phyloP scores from a whole-genome alignment of 768 basidiomycete species.

The Agaricus blazei region DNA sequence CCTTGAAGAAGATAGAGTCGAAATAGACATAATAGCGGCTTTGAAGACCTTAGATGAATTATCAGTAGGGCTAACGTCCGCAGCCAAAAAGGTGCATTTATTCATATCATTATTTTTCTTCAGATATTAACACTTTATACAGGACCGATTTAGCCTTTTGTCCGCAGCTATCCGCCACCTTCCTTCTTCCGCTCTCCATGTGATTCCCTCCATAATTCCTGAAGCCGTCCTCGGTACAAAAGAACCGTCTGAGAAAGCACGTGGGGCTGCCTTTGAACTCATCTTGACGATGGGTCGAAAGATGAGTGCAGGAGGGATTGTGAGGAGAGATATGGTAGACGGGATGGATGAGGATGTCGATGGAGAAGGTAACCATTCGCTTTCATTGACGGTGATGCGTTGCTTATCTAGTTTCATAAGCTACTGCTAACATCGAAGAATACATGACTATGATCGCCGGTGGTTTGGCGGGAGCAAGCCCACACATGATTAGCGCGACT shows the following conservation, averaged over 20 bases:
- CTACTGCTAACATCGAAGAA: slow-evolving; percentile 77
- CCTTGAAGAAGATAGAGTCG: slow-evolving; percentile 57
- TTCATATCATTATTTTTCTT: background rate
- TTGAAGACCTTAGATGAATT: slow-evolving; percentile 63
- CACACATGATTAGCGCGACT: slow-evolving; percentile 98
- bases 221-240: slow-evolving; percentile 96
- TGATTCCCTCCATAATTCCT: slow-evolving; percentile 86
- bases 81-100: slow-evolving; percentile 76
- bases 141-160: slow-evolving; percentile 84
- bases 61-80: slow-evolving; percentile 61
- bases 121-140: slow-evolving; percentile 8
- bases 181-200: slow-evolving; percentile 66
- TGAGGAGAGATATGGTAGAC: slow-evolving; percentile 70
- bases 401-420: slow-evolving; percentile 21
- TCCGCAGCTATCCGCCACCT: slow-evolving; percentile 62
- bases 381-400: background rate
- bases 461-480: slow-evolving; percentile 86
- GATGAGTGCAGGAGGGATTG: slow-evolving; percentile 83
- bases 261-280: slow-evolving; percentile 85
- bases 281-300: slow-evolving; percentile 89
- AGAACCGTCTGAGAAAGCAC: slow-evolving; percentile 91
- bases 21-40: slow-evolving; percentile 49
- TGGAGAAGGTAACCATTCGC: slow-evolving; percentile 37
- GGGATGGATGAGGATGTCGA: slow-evolving; percentile 74
- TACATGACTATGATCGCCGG: slow-evolving; percentile 97